These are phyloP conservation scores for Effrenium voratum DNA, from an alignment of 73 alveolate species.

Conservation along the genomic window DNA sequence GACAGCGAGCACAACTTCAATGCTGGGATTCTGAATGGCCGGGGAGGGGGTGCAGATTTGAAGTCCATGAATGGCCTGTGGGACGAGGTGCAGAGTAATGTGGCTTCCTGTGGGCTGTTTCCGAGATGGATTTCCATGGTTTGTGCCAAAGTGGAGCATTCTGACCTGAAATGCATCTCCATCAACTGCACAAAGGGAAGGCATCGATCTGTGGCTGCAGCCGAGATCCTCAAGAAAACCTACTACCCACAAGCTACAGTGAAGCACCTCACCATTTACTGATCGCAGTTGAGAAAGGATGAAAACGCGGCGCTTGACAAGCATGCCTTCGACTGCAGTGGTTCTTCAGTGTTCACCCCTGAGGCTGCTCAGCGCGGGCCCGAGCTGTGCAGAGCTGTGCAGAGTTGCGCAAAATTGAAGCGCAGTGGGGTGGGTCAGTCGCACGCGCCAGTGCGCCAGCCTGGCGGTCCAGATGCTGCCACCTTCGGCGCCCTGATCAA, in stretches of 20 bases:
- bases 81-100: slow-evolving; percentile 93
- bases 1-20: slow-evolving; percentile 88
- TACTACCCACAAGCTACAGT: slow-evolving; percentile 86
- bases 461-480: slow-evolving; percentile 59
- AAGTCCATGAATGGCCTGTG: slow-evolving; percentile 56
- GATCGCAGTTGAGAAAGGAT: not conserved
- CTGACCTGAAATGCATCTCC: slow-evolving; percentile 70
- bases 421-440: too few relatives aligned
- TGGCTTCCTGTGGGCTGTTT: slow-evolving; percentile 84
- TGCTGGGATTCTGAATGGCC: slow-evolving; percentile 90
- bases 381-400: too few relatives aligned
- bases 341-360: too few relatives aligned
- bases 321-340: too few relatives aligned
- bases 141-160: slow-evolving; percentile 27
- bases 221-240: slow-evolving; percentile 75
- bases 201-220: slow-evolving; percentile 90
- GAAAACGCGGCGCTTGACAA: not conserved
- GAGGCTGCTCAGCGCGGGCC: too few relatives aligned
- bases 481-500: slow-evolving; percentile 71
- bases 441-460: too few relatives aligned
- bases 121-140: slow-evolving; percentile 93
- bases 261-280: slow-evolving; percentile 79
- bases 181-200: slow-evolving; percentile 92
- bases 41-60: slow-evolving; percentile 88
- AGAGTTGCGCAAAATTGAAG: too few relatives aligned